phyloP scores from a whole-genome alignment of 148 eudicot species.

The Nyssa sinensis region DNA sequence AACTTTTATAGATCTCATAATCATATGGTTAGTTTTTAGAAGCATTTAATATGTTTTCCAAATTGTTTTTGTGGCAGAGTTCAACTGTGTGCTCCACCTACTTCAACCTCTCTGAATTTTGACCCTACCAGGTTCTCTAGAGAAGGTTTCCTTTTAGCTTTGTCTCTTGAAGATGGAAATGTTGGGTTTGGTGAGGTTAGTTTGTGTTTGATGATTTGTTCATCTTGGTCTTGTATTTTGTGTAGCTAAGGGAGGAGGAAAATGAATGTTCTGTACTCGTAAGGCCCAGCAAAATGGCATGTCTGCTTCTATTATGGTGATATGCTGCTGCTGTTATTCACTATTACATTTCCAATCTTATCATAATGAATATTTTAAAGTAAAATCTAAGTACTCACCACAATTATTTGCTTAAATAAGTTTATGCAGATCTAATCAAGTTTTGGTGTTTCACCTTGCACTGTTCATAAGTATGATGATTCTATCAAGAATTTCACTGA shows the following conservation, averaged over 20 bases:
- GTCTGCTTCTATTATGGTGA: not conserved
- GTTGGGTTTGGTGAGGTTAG: constrained; percentile 91
- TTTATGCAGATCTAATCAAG: not conserved
- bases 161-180: constrained; percentile 86
- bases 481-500: not conserved
- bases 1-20: constrained; percentile 3
- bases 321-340: not conserved
- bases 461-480: not conserved
- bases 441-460: constrained; percentile 3
- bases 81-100: constrained; percentile 74
- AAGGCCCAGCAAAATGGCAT: not conserved
- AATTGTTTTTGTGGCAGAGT: constrained; percentile 49
- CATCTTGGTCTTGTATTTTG: not conserved
- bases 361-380: not conserved
- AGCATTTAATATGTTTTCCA: not conserved
- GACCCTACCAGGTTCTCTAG: constrained; percentile 39
- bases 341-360: not conserved
- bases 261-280: not conserved
- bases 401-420: not conserved
- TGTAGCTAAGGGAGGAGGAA: not conserved
- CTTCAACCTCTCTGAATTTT: constrained; percentile 47
- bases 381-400: not conserved
- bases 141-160: constrained; percentile 72
- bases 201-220: not conserved
- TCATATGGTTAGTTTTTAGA: constrained; percentile 8